A percentile compares a stretch with the other conserved stretches of the same genome.
Evolutionary conservation across 2,329 filamentous ascomycete species (phyloP).

Genomic region (Fusarium sp.): DNA sequence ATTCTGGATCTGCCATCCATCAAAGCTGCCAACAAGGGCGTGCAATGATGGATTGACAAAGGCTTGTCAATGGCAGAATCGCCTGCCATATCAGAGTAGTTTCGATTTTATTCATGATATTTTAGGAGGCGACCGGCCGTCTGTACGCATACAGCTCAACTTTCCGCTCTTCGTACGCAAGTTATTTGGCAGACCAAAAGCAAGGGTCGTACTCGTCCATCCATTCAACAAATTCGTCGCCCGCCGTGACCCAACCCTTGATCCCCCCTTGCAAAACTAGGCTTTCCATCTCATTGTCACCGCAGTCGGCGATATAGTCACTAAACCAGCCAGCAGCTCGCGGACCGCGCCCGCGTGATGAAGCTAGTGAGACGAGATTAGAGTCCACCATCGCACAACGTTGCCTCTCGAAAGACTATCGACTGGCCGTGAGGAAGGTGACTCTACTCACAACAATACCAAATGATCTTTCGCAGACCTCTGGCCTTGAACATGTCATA

Average conservation of each 20-base stretch:
- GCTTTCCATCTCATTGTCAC: constrained; percentile 58
- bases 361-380: constrained; percentile 53
- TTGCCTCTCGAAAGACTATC: no score
- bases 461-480: no score
- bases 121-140: background rate
- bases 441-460: no score
- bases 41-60: background rate
- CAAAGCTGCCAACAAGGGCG: background rate
- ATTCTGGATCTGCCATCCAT: background rate
- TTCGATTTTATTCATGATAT: background rate
- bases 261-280: constrained; percentile 64
- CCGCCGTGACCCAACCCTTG: constrained; percentile 64
- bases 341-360: constrained; percentile 65
- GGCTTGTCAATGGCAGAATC: background rate
- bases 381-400: no score
- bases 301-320: constrained; percentile 60
- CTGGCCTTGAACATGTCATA: no score
- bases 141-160: no score
- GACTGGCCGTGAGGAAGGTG: no score
- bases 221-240: constrained; percentile 58
- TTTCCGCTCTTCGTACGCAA: background rate
- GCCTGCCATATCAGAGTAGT: background rate
- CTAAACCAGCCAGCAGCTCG: constrained; percentile 67
- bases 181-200: constrained; percentile 45
- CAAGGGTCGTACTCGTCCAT: constrained; percentile 61